Conservation (phyloP, 148 eudicot species). For the Limonium bicolor region DNA sequence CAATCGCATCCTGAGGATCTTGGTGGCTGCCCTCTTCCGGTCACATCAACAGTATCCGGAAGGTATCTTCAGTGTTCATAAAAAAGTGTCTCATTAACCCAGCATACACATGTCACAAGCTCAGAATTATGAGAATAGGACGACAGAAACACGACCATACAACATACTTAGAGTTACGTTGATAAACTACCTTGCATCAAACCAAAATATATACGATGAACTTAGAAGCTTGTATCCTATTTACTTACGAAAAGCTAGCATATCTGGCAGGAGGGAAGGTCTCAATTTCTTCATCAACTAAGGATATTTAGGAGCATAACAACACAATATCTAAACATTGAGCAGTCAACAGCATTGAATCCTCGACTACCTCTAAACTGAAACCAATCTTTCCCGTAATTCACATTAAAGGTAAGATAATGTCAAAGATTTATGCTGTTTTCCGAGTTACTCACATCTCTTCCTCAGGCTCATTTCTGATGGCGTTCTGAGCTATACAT, state of each 20-base stretch:
- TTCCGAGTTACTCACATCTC: constrained; percentile 38
- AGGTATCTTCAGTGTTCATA: constrained; percentile 24
- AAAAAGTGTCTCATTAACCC: neutral
- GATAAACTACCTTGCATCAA: neutral
- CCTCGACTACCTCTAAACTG: neutral
- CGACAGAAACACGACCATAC: neutral
- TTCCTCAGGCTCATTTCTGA: constrained; percentile 68
- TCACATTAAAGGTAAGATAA: neutral
- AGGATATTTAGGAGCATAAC: neutral
- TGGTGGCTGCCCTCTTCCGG: constrained; percentile 33
- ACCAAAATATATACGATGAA: neutral
- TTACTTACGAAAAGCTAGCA: neutral
- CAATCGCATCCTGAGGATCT: constrained; percentile 62
- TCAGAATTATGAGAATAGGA: neutral
- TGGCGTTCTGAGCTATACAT: constrained; percentile 58
- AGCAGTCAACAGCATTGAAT: neutral
- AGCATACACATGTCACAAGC: neutral
- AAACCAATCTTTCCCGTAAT: neutral
- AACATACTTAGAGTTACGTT: neutral
- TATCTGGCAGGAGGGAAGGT: neutral
- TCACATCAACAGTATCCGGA: constrained; percentile 59
- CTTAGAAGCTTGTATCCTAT: neutral
- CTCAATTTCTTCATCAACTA: neutral
- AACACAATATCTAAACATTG: neutral
- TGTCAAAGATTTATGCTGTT: neutral